Conservation (phyloP, 2,329 filamentous ascomycete genomes). For the Phialophora expanda region DNA sequence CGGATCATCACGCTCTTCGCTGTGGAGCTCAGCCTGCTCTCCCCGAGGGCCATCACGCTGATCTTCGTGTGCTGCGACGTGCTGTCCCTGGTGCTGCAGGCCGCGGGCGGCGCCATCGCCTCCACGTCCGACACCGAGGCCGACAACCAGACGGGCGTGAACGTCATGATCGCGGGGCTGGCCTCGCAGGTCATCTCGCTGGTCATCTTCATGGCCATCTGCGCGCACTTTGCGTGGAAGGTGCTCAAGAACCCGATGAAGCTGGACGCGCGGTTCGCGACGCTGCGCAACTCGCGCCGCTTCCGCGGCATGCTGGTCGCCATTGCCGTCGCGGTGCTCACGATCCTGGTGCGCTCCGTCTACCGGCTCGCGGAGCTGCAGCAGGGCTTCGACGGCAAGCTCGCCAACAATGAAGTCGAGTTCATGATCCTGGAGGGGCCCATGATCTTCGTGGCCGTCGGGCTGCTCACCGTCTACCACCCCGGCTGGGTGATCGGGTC, state of each 20-base stretch:
- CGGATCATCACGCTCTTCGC: constrained; percentile 48
- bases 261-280: neutral
- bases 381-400: constrained; percentile 51
- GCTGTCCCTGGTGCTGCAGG: constrained; percentile 65
- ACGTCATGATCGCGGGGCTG: constrained; percentile 70
- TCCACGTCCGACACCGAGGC: constrained; percentile 50
- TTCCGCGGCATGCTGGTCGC: constrained; percentile 32
- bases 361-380: constrained; percentile 57
- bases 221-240: constrained; percentile 36
- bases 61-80: constrained; percentile 68
- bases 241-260: constrained; percentile 17
- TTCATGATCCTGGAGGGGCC: constrained; percentile 60
- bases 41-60: constrained; percentile 44
- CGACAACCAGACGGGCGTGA: constrained; percentile 53
- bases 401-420: constrained; percentile 55
- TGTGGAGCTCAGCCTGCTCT: constrained; percentile 44
- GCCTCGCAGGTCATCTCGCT: constrained; percentile 52
- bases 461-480: constrained; percentile 52
- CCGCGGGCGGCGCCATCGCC: constrained; percentile 63
- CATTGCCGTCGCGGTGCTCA: constrained; percentile 45
- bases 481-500: constrained; percentile 42
- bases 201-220: constrained; percentile 59
- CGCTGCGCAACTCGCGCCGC: neutral
- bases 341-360: constrained; percentile 53
- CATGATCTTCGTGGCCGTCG: constrained; percentile 55